phyloP scores from a whole-genome alignment of 208 protist genomes.

The Trichomonas gallinae region DNA sequence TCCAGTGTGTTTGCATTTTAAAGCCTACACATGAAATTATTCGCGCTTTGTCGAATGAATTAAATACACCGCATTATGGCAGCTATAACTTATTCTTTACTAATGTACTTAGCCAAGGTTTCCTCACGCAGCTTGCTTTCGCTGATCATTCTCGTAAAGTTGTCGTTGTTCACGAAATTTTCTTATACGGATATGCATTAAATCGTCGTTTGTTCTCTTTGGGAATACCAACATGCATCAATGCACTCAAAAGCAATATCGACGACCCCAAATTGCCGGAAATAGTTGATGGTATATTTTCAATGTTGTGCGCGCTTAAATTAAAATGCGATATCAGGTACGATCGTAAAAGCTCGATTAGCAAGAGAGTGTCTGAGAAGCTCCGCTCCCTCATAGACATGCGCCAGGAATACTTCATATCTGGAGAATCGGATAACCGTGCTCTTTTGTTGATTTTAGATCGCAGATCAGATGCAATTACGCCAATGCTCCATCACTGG shows the following conservation, averaged over 20 bases:
- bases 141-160: constrained; percentile 8
- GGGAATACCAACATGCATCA: not conserved
- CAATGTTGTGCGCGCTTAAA: not conserved
- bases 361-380: not conserved
- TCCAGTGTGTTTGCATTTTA: not conserved
- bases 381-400: not conserved
- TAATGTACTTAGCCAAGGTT: not conserved
- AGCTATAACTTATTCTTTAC: constrained; percentile 14
- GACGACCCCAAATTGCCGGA: not conserved
- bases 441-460: not conserved
- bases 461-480: not conserved
- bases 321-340: not conserved
- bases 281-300: constrained; percentile 3
- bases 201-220: not conserved
- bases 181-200: not conserved
- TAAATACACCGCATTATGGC: not conserved
- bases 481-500: not conserved
- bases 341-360: not conserved
- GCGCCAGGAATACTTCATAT: not conserved
- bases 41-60: not conserved
- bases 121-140: not conserved
- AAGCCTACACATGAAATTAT: not conserved
- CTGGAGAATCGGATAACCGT: not conserved
- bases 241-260: not conserved
- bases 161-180: not conserved